Percentiles rank a stretch among this genome's conserved stretches.
phyloP scores from a whole-genome alignment of 495 filamentous ascomycete genomes.

The Hypoxylon fragiforme region DNA sequence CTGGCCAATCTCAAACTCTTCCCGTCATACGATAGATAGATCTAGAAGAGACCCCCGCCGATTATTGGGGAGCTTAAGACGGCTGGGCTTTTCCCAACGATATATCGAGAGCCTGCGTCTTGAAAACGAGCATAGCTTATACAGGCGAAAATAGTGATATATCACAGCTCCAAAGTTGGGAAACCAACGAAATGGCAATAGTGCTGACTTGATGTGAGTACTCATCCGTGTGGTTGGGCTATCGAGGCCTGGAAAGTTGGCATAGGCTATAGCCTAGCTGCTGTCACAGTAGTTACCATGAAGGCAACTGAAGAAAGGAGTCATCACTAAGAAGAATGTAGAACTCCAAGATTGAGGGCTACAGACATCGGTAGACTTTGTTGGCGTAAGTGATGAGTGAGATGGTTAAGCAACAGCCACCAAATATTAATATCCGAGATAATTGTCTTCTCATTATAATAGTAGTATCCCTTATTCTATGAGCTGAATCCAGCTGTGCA shows the following conservation, averaged over 20 bases:
- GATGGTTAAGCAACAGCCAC: too few species aligned
- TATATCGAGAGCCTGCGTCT: constrained; percentile 31
- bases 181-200: constrained; percentile 23
- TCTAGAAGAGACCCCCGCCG: constrained; percentile 29
- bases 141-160: constrained; percentile 27
- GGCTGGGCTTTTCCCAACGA: constrained; percentile 31
- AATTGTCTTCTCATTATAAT: too few species aligned
- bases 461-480: too few species aligned
- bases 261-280: too few species aligned
- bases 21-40: too few species aligned
- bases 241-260: constrained; percentile 34
- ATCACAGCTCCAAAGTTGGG: constrained; percentile 33
- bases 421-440: too few species aligned
- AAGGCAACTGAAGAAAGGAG: constrained; percentile 46
- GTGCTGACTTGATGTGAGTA: constrained; percentile 10
- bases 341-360: constrained; percentile 52
- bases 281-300: too few species aligned
- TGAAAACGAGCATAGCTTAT: constrained; percentile 38
- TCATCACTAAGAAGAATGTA: constrained; percentile 43
- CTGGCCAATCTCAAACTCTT: too few species aligned
- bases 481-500: too few species aligned
- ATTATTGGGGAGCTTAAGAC: constrained; percentile 31
- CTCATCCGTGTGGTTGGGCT: constrained; percentile 19
- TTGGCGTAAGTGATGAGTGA: too few species aligned
- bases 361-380: too few species aligned